These are phyloP conservation scores for Polyplosphaeria fusca DNA, from an alignment of 495 filamentous ascomycete genomes.

Conservation along the genomic window DNA sequence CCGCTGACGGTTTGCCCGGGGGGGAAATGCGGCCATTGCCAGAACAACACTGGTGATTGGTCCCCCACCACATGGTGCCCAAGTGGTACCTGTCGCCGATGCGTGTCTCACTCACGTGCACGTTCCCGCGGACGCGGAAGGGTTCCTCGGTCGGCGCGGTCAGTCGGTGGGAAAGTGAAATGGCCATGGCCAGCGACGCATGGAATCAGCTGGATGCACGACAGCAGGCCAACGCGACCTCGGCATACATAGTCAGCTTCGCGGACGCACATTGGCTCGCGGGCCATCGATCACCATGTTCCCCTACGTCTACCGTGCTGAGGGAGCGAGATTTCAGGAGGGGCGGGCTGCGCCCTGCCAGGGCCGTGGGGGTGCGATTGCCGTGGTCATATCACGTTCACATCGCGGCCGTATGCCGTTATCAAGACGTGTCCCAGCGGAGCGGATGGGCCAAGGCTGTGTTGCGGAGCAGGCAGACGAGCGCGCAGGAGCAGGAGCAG, in stretches of 20 bases:
- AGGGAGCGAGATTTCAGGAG: conserved; percentile 2
- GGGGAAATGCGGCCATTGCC: no score
- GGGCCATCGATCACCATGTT: conserved; percentile 1
- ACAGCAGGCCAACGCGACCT: background rate
- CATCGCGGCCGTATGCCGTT: conserved; percentile 10
- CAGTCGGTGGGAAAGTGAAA: no score
- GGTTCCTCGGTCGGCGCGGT: conserved; percentile 6
- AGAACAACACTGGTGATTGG: background rate
- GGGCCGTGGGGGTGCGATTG: conserved; percentile 22
- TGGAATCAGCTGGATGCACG: conserved; percentile 13
- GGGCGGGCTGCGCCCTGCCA: background rate
- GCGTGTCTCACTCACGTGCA: conserved; percentile 25
- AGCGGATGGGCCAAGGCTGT: conserved; percentile 22
- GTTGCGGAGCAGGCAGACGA: conserved; percentile 16
- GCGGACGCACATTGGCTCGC: conserved; percentile 13
- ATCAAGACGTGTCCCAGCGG: conserved; percentile 21
- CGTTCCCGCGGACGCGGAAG: conserved; percentile 5
- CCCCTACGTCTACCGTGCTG: background rate
- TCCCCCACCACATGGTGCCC: background rate
- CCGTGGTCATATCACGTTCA: conserved; percentile 18
- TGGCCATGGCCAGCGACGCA: background rate
- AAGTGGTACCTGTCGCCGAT: conserved; percentile 15
- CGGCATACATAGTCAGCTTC: background rate
- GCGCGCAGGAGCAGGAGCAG: conserved; percentile 19
- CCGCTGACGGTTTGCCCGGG: no score